Evolutionary conservation across 768 basidiomycete species (phyloP).

Genomic region (Pleurotus sapidus): DNA sequence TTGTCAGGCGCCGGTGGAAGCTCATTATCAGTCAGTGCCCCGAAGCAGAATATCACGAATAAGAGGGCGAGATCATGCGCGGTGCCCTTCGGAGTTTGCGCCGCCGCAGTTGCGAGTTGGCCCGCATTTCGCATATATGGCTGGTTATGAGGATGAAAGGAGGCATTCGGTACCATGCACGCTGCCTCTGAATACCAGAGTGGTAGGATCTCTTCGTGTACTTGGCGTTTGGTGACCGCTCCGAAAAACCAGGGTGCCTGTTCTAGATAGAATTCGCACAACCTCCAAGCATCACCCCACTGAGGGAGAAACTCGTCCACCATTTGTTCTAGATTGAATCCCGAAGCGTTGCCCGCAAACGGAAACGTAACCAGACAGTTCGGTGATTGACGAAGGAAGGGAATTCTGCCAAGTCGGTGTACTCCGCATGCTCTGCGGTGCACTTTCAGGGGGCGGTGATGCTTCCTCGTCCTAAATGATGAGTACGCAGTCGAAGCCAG

Average conservation of each 20-base stretch:
- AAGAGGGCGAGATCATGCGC: slow-evolving; percentile 64
- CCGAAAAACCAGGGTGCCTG: slow-evolving; percentile 82
- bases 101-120: neutral
- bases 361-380: slow-evolving; percentile 43
- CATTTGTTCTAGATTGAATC: slow-evolving; percentile 42
- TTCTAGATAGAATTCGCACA: slow-evolving; percentile 71
- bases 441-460: neutral
- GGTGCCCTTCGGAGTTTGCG: slow-evolving; percentile 17
- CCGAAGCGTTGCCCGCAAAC: slow-evolving; percentile 32
- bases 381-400: slow-evolving; percentile 9
- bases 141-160: neutral
- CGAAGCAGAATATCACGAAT: slow-evolving; percentile 62
- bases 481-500: neutral
- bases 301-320: slow-evolving; percentile 52
- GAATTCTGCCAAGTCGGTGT: slow-evolving; percentile 5
- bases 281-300: slow-evolving; percentile 53
- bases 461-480: slow-evolving; percentile 31
- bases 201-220: slow-evolving; percentile 65
- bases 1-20: slow-evolving; percentile 54
- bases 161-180: slow-evolving; percentile 2
- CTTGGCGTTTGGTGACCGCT: slow-evolving; percentile 59
- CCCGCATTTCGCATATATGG: neutral
- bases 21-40: slow-evolving; percentile 53
- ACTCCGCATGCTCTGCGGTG: neutral
- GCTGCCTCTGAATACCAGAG: slow-evolving; percentile 59